phyloP scores from a whole-genome alignment of 331 rosid species.

The Stylosanthes scabra region DNA sequence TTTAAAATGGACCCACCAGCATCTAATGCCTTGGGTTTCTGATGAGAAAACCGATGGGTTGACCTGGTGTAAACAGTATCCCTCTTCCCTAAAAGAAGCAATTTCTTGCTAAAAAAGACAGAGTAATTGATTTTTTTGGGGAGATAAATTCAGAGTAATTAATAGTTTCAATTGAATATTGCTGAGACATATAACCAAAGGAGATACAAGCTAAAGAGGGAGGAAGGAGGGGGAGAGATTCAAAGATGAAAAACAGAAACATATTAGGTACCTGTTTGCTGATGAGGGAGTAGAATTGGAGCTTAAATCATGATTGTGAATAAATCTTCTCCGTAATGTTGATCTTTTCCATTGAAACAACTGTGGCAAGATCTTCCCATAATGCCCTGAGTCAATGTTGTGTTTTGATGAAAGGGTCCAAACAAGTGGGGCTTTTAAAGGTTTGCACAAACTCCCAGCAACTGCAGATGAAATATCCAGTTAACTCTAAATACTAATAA shows the following conservation, averaged over 20 bases:
- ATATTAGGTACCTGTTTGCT: slow-evolving; percentile 64
- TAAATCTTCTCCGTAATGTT: slow-evolving; percentile 56
- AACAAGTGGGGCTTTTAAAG: slow-evolving; percentile 74
- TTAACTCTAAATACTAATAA: slow-evolving; percentile 21
- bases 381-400: slow-evolving; percentile 43
- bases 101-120: slow-evolving; percentile 68
- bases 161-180: slow-evolving; percentile 34
- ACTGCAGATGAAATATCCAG: slow-evolving; percentile 52
- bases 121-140: too few relatives aligned
- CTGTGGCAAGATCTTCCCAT: slow-evolving; percentile 67
- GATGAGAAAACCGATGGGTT: slow-evolving; percentile 78
- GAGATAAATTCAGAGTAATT: slow-evolving; percentile 14
- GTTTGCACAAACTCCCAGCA: slow-evolving; percentile 53
- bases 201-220: background rate
- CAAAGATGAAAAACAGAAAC: slow-evolving; percentile 21
- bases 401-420: slow-evolving; percentile 72
- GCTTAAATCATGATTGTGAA: slow-evolving; percentile 51
- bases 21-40: slow-evolving; percentile 90
- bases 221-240: background rate
- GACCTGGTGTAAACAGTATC: slow-evolving; percentile 91
- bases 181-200: slow-evolving; percentile 37
- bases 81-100: slow-evolving; percentile 84
- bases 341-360: slow-evolving; percentile 94
- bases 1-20: slow-evolving; percentile 93
- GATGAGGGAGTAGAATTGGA: slow-evolving; percentile 60